phyloP scores from a whole-genome alignment of 139 green algal genomes.

The Coelastrella sp. region DNA sequence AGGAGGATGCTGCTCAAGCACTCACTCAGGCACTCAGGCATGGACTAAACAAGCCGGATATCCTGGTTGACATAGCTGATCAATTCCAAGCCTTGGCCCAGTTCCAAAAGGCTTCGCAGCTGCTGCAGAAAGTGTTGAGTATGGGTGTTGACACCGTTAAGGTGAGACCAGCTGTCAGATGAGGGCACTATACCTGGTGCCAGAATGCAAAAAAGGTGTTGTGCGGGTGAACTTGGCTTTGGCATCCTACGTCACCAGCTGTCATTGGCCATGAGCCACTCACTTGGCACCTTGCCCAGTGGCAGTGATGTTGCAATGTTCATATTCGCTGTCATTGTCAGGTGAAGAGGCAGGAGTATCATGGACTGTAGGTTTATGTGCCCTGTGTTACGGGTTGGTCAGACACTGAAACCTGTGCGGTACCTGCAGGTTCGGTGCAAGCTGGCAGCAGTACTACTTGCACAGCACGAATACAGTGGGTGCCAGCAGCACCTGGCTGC shows the following conservation, averaged over 20 bases:
- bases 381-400: too few relatives aligned
- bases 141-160: neutral
- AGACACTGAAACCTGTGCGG: neutral
- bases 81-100: neutral
- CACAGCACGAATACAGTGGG: slow-evolving; percentile 7
- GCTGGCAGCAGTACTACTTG: slow-evolving; percentile 38
- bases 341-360: too few relatives aligned
- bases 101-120: neutral
- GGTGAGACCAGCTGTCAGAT: neutral
- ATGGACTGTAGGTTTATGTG: too few relatives aligned
- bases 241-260: too few relatives aligned
- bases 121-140: neutral
- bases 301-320: too few relatives aligned
- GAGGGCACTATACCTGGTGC: too few relatives aligned
- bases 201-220: too few relatives aligned
- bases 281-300: too few relatives aligned
- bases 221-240: too few relatives aligned
- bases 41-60: neutral
- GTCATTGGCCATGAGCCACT: too few relatives aligned
- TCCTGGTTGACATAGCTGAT: slow-evolving; percentile 29
- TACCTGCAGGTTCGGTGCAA: slow-evolving; percentile 31
- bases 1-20: slow-evolving; percentile 1
- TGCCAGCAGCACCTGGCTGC: slow-evolving; percentile 32
- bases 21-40: slow-evolving; percentile 35
- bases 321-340: too few relatives aligned